phyloP scores from a whole-genome alignment of 148 eudicot genomes.

The Hydrangea macrophylla region DNA sequence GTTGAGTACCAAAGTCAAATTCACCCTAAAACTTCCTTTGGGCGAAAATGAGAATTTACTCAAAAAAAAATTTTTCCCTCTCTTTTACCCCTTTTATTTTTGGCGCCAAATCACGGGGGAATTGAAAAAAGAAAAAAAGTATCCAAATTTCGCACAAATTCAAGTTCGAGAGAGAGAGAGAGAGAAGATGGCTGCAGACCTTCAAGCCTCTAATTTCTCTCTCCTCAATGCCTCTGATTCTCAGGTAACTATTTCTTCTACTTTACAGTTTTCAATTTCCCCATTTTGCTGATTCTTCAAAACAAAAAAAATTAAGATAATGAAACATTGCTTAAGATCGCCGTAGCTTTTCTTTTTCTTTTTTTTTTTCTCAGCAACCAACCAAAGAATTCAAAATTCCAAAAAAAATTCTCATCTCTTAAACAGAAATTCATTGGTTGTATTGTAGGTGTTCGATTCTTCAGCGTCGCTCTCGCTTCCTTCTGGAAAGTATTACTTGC shows the following conservation, averaged over 20 bases:
- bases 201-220: constrained; percentile 2
- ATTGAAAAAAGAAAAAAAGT: too few species aligned
- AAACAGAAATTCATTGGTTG: background rate
- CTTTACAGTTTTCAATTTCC: background rate
- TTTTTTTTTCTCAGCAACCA: constrained; percentile 1
- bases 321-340: background rate
- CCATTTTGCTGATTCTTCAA: background rate
- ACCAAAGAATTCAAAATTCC: background rate
- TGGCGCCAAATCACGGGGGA: too few species aligned
- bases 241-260: constrained; percentile 5
- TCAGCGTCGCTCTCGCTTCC: constrained; percentile 9
- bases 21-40: too few species aligned
- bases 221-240: background rate
- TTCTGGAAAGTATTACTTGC: constrained; percentile 3
- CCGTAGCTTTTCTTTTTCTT: too few species aligned
- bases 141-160: too few species aligned
- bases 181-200: constrained; percentile 4
- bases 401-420: background rate
- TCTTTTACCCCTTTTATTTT: too few species aligned
- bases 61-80: too few species aligned
- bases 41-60: too few species aligned
- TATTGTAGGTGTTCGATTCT: constrained; percentile 7
- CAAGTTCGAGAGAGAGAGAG: background rate
- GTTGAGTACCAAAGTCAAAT: too few species aligned
- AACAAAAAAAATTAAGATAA: background rate